Conservation (phyloP, 257 asterid species). For the Solanum corneliomulleri region DNA sequence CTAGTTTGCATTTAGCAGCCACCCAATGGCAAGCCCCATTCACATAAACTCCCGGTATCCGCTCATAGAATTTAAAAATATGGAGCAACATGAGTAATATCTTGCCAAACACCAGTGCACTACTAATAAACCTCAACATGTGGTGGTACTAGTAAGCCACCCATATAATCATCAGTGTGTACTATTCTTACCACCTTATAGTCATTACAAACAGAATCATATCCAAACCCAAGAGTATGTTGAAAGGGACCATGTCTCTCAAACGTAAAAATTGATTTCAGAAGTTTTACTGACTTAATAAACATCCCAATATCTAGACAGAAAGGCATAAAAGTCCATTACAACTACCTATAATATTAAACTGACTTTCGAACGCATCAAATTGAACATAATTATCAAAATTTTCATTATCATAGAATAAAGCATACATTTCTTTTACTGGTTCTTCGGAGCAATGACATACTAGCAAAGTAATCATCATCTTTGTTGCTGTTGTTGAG, state of each 20-base stretch:
- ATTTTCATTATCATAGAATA: background rate
- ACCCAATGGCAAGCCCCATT: background rate
- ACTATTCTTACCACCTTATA: background rate
- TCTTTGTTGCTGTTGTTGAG: too few relatives aligned
- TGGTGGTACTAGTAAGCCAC: background rate
- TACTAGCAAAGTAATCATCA: background rate
- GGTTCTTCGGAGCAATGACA: background rate
- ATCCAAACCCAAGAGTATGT: background rate
- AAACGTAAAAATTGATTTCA: background rate
- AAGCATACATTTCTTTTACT: background rate
- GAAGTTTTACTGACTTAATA: background rate
- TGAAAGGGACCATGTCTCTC: background rate
- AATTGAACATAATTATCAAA: background rate
- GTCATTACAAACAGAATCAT: background rate
- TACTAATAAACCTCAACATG: background rate
- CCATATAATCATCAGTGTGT: too few relatives aligned
- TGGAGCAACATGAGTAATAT: background rate
- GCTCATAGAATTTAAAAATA: background rate
- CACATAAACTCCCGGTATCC: background rate
- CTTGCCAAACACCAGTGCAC: background rate
- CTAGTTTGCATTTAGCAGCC: background rate
- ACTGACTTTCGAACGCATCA: background rate
- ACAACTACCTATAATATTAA: background rate
- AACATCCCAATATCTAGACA: background rate
- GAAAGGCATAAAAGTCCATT: background rate